phyloP scores from a whole-genome alignment of 2,329 filamentous ascomycete genomes.

The Dothideomycetes sp. region DNA sequence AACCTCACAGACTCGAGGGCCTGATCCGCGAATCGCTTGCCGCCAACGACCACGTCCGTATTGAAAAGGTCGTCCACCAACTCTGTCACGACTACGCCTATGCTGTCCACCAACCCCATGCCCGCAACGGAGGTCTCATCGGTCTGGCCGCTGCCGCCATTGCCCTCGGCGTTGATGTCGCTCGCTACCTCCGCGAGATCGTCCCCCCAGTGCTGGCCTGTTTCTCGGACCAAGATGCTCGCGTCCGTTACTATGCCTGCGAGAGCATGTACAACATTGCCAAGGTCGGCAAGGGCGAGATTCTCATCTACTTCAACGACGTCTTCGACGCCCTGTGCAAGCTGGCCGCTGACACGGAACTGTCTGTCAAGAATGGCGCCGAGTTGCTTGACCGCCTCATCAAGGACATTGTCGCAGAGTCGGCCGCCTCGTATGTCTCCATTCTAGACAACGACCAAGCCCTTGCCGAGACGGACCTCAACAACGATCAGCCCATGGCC shows the following conservation, averaged over 20 bases:
- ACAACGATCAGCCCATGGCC: slow-evolving; percentile 51
- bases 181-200: slow-evolving; percentile 83
- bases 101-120: slow-evolving; percentile 91
- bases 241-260: slow-evolving; percentile 95
- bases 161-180: slow-evolving; percentile 82
- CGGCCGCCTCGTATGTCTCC: slow-evolving; percentile 88
- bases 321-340: slow-evolving; percentile 97
- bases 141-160: slow-evolving; percentile 93
- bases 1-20: slow-evolving; percentile 64
- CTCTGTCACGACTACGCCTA: slow-evolving; percentile 97
- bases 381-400: slow-evolving; percentile 89
- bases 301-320: slow-evolving; percentile 93
- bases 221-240: slow-evolving; percentile 95
- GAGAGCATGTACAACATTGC: slow-evolving; percentile 99
- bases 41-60: slow-evolving; percentile 66
- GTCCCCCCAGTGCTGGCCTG: slow-evolving; percentile 94
- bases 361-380: slow-evolving; percentile 96
- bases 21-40: slow-evolving; percentile 77
- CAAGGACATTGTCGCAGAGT: slow-evolving; percentile 94
- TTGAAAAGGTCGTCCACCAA: slow-evolving; percentile 85
- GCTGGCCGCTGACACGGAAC: slow-evolving; percentile 90
- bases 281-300: slow-evolving; percentile 97
- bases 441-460: slow-evolving; percentile 69
- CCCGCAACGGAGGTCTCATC: slow-evolving; percentile 90
- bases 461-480: slow-evolving; percentile 41